A percentile compares a stretch with the other conserved stretches of the same genome.
Conservation (phyloP, 768 basidiomycete genomes). For the Leccinellum rugosiceps region DNA sequence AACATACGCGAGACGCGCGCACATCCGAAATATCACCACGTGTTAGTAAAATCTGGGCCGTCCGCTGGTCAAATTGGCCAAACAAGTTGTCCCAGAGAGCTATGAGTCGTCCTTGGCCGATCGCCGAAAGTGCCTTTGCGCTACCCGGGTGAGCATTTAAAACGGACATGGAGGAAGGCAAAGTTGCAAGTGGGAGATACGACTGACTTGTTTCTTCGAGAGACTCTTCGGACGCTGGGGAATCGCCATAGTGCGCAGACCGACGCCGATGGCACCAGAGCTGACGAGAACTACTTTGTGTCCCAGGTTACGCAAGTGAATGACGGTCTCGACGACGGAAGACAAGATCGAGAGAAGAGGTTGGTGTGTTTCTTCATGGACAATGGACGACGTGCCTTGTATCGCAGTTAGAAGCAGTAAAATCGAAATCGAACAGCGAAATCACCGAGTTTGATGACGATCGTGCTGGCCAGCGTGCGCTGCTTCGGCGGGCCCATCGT, state of each 20-base stretch:
- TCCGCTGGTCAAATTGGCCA: conserved; percentile 89
- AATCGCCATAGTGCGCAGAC: conserved; percentile 87
- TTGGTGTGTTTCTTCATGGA: conserved; percentile 90
- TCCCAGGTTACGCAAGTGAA: conserved; percentile 69
- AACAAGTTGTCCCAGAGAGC: conserved; percentile 98
- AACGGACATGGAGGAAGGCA: background rate
- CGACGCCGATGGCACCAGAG: conserved; percentile 97
- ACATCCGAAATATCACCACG: conserved; percentile 98
- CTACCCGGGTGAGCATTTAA: conserved; percentile 20
- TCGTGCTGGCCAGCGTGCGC: conserved; percentile 48
- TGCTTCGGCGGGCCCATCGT: conserved; percentile 19
- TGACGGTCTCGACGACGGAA: conserved; percentile 87
- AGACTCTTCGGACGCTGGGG: conserved; percentile 77
- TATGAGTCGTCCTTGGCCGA: conserved; percentile 94
- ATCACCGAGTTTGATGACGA: conserved; percentile 84
- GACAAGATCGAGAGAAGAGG: conserved; percentile 90
- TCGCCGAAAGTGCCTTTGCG: conserved; percentile 85
- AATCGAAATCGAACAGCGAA: background rate
- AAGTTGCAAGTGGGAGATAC: background rate
- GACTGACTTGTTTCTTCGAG: conserved; percentile 83
- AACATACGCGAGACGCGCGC: conserved; percentile 21
- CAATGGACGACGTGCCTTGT: conserved; percentile 89
- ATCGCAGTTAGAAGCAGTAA: conserved; percentile 7
- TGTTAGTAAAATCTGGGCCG: conserved; percentile 91
- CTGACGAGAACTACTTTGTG: conserved; percentile 96